A percentile compares a stretch with the other conserved stretches of the same genome.
phyloP scores from a whole-genome alignment of 202 grass and related monocot species.

The Setaria viridis region DNA sequence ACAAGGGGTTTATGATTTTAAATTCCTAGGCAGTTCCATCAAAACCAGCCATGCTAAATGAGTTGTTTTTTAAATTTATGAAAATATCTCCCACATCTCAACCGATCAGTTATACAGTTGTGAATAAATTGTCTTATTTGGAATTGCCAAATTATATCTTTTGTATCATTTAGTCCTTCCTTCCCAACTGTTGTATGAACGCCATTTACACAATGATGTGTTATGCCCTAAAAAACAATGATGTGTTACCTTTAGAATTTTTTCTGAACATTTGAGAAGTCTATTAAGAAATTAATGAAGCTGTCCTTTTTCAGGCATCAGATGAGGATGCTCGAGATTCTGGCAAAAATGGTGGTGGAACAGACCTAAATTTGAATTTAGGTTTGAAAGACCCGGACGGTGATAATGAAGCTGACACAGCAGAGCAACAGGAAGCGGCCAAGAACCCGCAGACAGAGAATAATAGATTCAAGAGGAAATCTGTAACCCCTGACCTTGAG shows the following conservation, averaged over 20 bases:
- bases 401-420: constrained; percentile 64
- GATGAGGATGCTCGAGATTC: constrained; percentile 56
- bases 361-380: constrained; percentile 91
- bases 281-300: constrained; percentile 4
- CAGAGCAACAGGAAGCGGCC: constrained; percentile 38
- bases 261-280: neutral
- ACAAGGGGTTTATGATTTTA: neutral
- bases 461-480: constrained; percentile 72
- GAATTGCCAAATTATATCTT: neutral
- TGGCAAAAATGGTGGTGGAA: constrained; percentile 64
- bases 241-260: neutral
- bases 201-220: neutral
- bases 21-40: neutral
- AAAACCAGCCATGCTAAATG: neutral
- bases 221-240: neutral
- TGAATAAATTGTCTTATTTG: neutral
- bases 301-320: constrained; percentile 70
- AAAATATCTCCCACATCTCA: neutral
- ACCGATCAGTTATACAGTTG: neutral
- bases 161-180: neutral
- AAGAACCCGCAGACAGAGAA: constrained; percentile 43
- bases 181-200: neutral
- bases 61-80: neutral
- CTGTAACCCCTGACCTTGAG: constrained; percentile 62
- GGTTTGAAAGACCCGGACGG: constrained; percentile 72